Percentiles rank a stretch among this genome's conserved stretches.
These are phyloP conservation scores for Fraxinus floribunda DNA, from an alignment of 305 asterid species.

Conservation along the genomic window DNA sequence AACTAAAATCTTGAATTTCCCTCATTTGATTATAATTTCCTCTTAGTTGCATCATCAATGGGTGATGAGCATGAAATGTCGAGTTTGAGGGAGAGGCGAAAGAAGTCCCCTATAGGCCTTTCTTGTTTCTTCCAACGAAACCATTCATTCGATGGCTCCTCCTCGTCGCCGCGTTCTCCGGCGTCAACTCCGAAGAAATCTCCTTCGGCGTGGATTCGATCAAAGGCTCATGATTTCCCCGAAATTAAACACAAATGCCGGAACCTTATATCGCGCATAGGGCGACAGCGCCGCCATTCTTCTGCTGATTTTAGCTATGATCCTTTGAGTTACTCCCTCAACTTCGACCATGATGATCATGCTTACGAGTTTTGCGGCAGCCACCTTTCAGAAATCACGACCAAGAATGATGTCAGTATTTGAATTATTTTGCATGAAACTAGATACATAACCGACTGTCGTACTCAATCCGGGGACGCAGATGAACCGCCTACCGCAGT, in stretches of 20 bases:
- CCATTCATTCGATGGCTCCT: neutral
- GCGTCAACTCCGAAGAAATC: conserved; percentile 21
- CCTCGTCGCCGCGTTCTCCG: conserved; percentile 21
- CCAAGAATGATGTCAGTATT: neutral
- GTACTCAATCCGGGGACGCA: neutral
- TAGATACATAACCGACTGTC: neutral
- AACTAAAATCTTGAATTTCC: neutral
- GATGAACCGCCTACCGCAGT: neutral
- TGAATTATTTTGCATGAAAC: neutral
- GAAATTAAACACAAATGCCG: conserved; percentile 37
- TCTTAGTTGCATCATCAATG: conserved; percentile 6
- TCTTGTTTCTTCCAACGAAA: conserved; percentile 46
- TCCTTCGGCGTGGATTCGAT: conserved; percentile 37
- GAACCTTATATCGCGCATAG: conserved; percentile 37
- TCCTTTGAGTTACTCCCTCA: conserved; percentile 60
- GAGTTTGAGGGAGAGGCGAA: conserved; percentile 32
- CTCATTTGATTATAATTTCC: conserved; percentile 3
- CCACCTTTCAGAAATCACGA: neutral
- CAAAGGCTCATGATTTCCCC: conserved; percentile 26
- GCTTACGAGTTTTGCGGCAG: conserved; percentile 19
- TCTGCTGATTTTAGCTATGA: conserved; percentile 71
- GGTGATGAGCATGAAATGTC: conserved; percentile 43
- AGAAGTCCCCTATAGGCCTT: conserved; percentile 36
- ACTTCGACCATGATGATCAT: conserved; percentile 39
- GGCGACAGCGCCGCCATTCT: conserved; percentile 50